A percentile compares a stretch with the other conserved stretches of the same genome.
Conservation (phyloP, 2,329 filamentous ascomycete species). For the Cercospora sp. region DNA sequence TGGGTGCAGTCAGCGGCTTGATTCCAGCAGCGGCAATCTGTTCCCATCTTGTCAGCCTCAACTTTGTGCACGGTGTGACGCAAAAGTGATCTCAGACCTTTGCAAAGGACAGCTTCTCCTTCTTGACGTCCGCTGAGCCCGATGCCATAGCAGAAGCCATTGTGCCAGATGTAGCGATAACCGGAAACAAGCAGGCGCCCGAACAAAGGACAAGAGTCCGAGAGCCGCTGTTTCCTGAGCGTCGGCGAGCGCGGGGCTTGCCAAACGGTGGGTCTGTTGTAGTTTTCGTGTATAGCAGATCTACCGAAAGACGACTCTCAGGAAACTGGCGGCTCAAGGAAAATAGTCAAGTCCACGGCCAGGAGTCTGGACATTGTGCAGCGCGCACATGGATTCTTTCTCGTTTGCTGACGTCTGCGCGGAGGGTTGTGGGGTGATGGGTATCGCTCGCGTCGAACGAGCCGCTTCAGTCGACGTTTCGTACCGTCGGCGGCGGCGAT, state of each 20-base stretch:
- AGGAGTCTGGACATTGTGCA: slow-evolving; percentile 53
- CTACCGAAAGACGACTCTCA: slow-evolving; percentile 37
- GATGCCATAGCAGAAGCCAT: slow-evolving; percentile 37
- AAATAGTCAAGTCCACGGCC: slow-evolving; percentile 48
- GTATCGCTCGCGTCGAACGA: slow-evolving; percentile 6
- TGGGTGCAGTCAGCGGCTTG: slow-evolving; percentile 32
- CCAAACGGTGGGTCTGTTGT: slow-evolving; percentile 34
- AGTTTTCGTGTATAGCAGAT: slow-evolving; percentile 25
- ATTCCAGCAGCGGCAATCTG: slow-evolving; percentile 39
- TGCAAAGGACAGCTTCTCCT: slow-evolving; percentile 41
- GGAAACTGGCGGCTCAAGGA: slow-evolving; percentile 54
- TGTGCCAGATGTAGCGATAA: slow-evolving; percentile 27
- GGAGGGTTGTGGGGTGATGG: slow-evolving; percentile 7
- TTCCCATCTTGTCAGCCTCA: slow-evolving; percentile 14
- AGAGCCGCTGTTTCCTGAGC: slow-evolving; percentile 43
- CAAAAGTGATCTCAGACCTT: slow-evolving; percentile 33
- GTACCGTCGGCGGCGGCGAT: neutral
- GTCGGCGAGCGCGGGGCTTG: slow-evolving; percentile 34
- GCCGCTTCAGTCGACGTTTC: neutral
- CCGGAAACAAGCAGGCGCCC: slow-evolving; percentile 17
- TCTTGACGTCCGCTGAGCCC: slow-evolving; percentile 29
- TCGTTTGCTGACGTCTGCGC: slow-evolving; percentile 13
- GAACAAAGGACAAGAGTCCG: slow-evolving; percentile 24
- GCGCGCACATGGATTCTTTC: slow-evolving; percentile 45
- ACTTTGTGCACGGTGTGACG: neutral